Percentiles rank a stretch among this genome's conserved stretches.
Evolutionary conservation across 2,329 filamentous ascomycete species (phyloP).

Genomic region (Ilyonectria destructans): DNA sequence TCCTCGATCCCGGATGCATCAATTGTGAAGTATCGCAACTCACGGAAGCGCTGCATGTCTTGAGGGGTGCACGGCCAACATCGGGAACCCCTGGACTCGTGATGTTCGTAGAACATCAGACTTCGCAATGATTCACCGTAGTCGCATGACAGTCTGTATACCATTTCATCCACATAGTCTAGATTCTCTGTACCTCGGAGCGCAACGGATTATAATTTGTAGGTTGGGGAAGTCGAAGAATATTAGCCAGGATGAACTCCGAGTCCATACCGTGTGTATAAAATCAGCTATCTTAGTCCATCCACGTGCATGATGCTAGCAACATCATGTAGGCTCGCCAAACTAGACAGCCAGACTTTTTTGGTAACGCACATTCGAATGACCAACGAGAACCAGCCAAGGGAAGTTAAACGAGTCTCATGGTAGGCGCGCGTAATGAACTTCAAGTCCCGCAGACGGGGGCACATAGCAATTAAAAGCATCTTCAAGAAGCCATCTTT

Average conservation of each 20-base stretch:
- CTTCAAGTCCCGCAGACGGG: not conserved
- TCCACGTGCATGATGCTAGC: no score
- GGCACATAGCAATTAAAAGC: not conserved
- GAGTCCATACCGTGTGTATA: no score
- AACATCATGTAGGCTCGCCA: not conserved
- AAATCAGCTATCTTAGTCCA: no score
- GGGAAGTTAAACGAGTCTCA: no score
- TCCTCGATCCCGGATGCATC: not conserved
- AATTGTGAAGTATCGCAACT: not conserved
- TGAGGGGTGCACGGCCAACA: not conserved
- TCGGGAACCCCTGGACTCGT: not conserved
- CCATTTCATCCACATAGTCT: not conserved
- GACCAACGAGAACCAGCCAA: no score
- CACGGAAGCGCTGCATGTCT: not conserved
- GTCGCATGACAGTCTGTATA: not conserved
- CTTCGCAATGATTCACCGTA: not conserved
- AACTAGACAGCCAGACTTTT: not conserved
- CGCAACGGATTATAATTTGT: not conserved
- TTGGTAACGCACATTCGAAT: not conserved
- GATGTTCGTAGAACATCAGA: not conserved
- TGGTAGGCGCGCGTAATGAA: not conserved
- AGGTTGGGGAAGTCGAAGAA: not conserved
- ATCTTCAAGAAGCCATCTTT: not conserved
- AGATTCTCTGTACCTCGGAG: not conserved
- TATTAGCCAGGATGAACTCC: no score